Evolutionary conservation across 805 yeast genomes (phyloP).

Genomic region (Metschnikowia proteae): DNA sequence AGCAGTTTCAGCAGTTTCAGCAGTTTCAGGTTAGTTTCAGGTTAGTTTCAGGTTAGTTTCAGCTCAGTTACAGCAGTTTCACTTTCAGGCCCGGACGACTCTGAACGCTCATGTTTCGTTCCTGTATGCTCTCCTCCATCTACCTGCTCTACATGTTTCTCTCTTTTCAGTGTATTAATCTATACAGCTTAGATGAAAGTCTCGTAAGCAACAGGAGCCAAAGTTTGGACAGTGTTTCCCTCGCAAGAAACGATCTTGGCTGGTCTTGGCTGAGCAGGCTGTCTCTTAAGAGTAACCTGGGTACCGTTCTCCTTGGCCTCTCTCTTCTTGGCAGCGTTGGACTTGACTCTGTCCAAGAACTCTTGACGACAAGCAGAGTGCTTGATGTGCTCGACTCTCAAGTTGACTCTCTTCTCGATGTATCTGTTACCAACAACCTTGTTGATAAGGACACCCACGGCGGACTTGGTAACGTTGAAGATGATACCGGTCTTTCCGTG

Average conservation of each 20-base stretch:
- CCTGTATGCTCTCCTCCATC: no score
- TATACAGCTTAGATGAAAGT: constrained; percentile 79
- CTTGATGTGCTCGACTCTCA: constrained; percentile 98
- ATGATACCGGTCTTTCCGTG: constrained; percentile 99
- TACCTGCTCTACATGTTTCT: no score
- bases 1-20: no score
- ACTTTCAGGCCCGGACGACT: no score
- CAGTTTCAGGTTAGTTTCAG: no score
- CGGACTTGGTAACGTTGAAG: constrained; percentile 97
- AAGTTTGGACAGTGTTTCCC: constrained; percentile 87
- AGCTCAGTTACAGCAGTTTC: no score
- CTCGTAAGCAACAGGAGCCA: constrained; percentile 99
- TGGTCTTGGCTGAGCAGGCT: constrained; percentile 97
- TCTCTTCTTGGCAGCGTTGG: constrained; percentile 86
- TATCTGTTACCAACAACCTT: constrained; percentile 99
- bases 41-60: no score
- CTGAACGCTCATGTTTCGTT: no score
- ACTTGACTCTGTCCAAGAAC: constrained; percentile 97
- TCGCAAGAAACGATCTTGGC: constrained; percentile 79
- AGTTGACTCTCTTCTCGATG: constrained; percentile 97
- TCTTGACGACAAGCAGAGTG: constrained; percentile 99
- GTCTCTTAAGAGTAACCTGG: constrained; percentile 91
- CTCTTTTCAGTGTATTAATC: constrained; percentile 7
- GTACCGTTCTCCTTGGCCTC: constrained; percentile 96
- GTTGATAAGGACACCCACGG: constrained; percentile 98